Evolutionary conservation across 805 yeast species (phyloP), one percentile per base, ranked within the genome.

Genomic region (Clavispora asparagi): DNA sequence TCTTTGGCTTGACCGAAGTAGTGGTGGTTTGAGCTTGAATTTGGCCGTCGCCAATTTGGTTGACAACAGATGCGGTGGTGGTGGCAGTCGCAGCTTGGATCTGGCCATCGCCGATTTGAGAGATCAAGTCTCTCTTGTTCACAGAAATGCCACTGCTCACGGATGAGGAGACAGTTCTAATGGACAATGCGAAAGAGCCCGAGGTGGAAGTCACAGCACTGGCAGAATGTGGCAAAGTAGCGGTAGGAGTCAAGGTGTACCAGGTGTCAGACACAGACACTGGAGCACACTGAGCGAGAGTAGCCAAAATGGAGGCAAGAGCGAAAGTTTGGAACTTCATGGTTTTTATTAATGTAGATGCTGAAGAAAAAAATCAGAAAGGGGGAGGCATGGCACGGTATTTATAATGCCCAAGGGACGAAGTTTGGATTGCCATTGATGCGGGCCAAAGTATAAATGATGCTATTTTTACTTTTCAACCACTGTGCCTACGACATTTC

Each of bases 161-260:
- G 6, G 46, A 39, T 31, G 51, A 50, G 39, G 52, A 49, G 28
- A 64, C 42, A 28, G 67, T 61, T 44, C 55, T 57, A 44, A 66
- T 54, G 4, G 68, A 60, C 39, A 67, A 56, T 32, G 68, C 71
- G 45, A 60, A 64, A 8, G 65, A 58, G 7, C 71, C 71, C 29
- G 55, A 54, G 39, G 53, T 59, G 40, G 58, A 50, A 28, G 63
- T 49, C 40, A 61, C 54, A 1, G 69, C 68, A 31, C 57, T 55
- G 36, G 56, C 58, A 10, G 55, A 47, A 7, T 48, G 28, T 12
- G 60, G 55, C 29, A 61, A 47, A 12, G 65, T 58, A 8, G 51
- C 61, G 27, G 59, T 46, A 14, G 71, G 70, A 28, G 68, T 65
- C 46, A 66, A 63, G 12, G 59, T 54, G 27, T 64, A 54, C 64